Conservation (phyloP, 2,329 filamentous ascomycete genomes). For the Talaromyces sp. region DNA sequence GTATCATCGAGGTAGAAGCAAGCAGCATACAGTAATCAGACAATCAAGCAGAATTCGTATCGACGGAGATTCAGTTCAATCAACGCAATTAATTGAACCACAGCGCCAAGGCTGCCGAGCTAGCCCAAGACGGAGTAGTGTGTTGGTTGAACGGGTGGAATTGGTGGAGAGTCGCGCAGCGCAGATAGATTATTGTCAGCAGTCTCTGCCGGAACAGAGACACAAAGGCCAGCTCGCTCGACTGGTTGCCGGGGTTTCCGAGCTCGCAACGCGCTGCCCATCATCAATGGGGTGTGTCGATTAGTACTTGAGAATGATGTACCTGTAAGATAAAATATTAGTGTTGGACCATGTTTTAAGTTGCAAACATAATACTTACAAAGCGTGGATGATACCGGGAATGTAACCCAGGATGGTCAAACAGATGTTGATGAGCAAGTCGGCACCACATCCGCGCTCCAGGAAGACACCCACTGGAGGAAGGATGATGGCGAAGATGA, state of each 20-base stretch:
- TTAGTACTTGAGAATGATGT: constrained; percentile 89
- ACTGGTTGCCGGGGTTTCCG: neutral
- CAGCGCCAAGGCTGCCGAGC: neutral
- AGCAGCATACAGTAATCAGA: neutral
- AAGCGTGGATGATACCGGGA: constrained; percentile 83
- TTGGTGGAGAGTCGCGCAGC: neutral
- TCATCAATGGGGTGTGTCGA: constrained; percentile 9
- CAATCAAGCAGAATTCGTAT: neutral
- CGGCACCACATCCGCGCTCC: constrained; percentile 80
- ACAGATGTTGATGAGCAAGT: constrained; percentile 88
- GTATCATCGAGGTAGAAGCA: constrained; percentile 30
- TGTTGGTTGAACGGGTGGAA: neutral
- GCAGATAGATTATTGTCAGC: neutral
- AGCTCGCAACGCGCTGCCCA: neutral
- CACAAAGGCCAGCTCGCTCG: neutral
- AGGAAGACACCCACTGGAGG: constrained; percentile 91
- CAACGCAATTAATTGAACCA: neutral
- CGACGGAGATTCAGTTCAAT: neutral
- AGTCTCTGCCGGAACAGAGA: neutral
- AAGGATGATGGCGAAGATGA: constrained; percentile 82
- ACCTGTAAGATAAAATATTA: constrained; percentile 42
- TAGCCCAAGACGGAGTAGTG: neutral
- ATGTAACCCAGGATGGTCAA: constrained; percentile 73
- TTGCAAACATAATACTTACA: constrained; percentile 52
- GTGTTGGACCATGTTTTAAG: neutral